Evolutionary conservation across 176 grass and related monocot genomes (phyloP).

Genomic region (Phragmites australis): DNA sequence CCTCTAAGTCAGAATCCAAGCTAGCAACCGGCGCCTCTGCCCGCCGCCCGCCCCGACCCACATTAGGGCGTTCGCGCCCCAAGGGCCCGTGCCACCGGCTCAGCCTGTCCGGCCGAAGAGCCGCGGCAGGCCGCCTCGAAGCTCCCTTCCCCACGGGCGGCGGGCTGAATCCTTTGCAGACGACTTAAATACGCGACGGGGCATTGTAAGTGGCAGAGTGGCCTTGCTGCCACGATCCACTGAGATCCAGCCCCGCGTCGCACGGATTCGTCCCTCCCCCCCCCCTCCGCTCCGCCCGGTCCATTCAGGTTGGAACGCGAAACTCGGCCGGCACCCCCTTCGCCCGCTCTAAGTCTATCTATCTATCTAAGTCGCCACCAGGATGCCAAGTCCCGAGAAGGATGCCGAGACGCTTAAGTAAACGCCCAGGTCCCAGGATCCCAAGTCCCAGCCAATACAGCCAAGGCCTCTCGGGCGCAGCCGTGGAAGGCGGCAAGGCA

Average conservation of each 20-base stretch:
- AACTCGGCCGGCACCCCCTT: too few relatives aligned
- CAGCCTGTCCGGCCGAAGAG: neutral
- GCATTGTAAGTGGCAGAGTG: slow-evolving; percentile 52
- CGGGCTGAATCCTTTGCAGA: slow-evolving; percentile 47
- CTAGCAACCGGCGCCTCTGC: slow-evolving; percentile 42
- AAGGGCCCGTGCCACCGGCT: slow-evolving; percentile 29
- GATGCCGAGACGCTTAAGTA: too few relatives aligned
- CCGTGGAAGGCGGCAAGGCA: too few relatives aligned
- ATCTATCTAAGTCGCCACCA: too few relatives aligned
- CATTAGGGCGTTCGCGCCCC: slow-evolving; percentile 34
- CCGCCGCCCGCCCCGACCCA: slow-evolving; percentile 25
- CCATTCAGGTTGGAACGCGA: too few relatives aligned
- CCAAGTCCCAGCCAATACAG: too few relatives aligned
- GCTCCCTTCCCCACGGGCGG: slow-evolving; percentile 19
- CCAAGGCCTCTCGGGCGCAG: too few relatives aligned
- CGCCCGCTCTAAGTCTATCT: too few relatives aligned
- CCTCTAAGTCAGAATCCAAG: slow-evolving; percentile 72
- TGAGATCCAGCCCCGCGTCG: slow-evolving; percentile 47
- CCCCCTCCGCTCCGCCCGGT: too few relatives aligned
- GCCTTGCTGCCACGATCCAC: slow-evolving; percentile 59
- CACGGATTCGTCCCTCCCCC: slow-evolving; percentile 53
- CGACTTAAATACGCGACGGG: slow-evolving; percentile 43
- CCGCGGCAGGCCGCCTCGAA: slow-evolving; percentile 30
- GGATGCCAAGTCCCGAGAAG: too few relatives aligned
- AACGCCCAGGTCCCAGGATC: too few relatives aligned